Base-by-base conservation (phyloP, 495 filamentous ascomycete genomes). In the Penicillium herquei region DNA sequence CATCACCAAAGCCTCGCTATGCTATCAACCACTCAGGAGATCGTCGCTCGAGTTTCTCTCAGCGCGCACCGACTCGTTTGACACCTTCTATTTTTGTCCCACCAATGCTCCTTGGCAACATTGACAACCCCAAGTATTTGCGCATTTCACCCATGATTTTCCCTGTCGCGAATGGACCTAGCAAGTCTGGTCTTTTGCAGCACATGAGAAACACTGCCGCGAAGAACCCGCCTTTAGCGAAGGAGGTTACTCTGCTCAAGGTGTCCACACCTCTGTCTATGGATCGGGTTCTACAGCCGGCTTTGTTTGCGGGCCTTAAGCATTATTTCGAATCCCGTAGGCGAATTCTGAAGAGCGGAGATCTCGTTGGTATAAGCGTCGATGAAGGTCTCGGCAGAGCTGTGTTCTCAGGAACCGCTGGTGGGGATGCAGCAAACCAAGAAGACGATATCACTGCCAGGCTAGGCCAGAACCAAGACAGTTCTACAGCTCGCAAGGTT, bases 241-340 rank as follows among this genome's bases (percentile, higher is more conserved):
- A 90, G 57, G 93, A 98, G 67, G 86, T 98, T 30, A 96, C 89
- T 1, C 70, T 98, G n/a, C 79, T 91, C 42, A 94, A 96, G 58
- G 81, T 98, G 39, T 87, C 90, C 7, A 97, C 92, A 0, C 95
- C 94, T 0, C 71, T 93, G 8, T 90, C 90, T 7, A 91, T 88
- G 35, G 92, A 98, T 54, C 81, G 90, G 21, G 78, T 87, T 9
- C 81, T 96, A 7, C 90, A 98, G 59, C 87, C 89, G 12, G 86
- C 84, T 8, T 79, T 97, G 10, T 90, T 97, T 61, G 81, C 87
- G 5, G 90, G 87, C 6, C 66, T 98, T 18, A 96, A 96, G 66
- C 82, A 83, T 41, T 85, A 96, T 62, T 97, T 98, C 63, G 87
- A 93, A 63, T 81, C 79, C 39, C 87, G 87, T 43, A 77, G 85